Percentiles rank a stretch among this genome's conserved stretches.
Evolutionary conservation across 2,329 filamentous ascomycete species (phyloP).

Genomic region (Colletotrichum salicis): DNA sequence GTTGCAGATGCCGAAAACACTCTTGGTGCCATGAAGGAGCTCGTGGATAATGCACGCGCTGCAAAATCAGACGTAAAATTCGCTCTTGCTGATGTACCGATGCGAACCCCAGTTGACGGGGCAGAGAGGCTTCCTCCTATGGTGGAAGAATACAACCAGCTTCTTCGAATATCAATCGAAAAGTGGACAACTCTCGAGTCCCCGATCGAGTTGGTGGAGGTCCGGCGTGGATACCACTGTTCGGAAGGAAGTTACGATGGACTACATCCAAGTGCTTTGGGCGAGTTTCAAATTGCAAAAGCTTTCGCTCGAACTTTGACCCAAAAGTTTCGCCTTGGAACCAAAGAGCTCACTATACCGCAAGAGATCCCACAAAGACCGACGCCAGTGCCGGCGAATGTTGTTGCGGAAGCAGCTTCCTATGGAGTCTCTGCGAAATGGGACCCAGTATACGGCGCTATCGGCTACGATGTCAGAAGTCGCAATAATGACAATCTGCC

Average conservation of each 20-base stretch:
- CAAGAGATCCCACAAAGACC: slow-evolving; percentile 35
- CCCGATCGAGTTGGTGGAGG: slow-evolving; percentile 45
- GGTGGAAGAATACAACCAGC: slow-evolving; percentile 42
- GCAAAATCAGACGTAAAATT: slow-evolving; percentile 42
- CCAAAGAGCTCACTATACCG: slow-evolving; percentile 39
- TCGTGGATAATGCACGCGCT: slow-evolving; percentile 45
- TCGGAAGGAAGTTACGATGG: slow-evolving; percentile 51
- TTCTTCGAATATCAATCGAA: slow-evolving; percentile 39
- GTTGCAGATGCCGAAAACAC: slow-evolving; percentile 36
- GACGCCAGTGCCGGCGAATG: slow-evolving; percentile 28
- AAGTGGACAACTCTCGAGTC: slow-evolving; percentile 42
- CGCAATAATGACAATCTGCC: background rate
- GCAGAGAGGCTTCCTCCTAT: slow-evolving; percentile 40
- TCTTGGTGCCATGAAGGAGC: slow-evolving; percentile 38
- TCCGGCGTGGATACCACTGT: slow-evolving; percentile 45
- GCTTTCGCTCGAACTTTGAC: slow-evolving; percentile 49
- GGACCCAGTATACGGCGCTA: slow-evolving; percentile 40
- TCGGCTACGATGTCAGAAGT: slow-evolving; percentile 34
- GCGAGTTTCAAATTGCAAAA: slow-evolving; percentile 54
- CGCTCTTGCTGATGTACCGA: slow-evolving; percentile 44
- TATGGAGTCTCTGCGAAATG: slow-evolving; percentile 39
- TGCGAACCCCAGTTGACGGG: slow-evolving; percentile 39
- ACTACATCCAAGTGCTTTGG: slow-evolving; percentile 52
- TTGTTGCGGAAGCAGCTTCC: slow-evolving; percentile 26
- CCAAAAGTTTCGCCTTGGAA: slow-evolving; percentile 39